Conservation (phyloP, 1,139 yeast genomes). For the Magnusiomyces tetraspermus region DNA sequence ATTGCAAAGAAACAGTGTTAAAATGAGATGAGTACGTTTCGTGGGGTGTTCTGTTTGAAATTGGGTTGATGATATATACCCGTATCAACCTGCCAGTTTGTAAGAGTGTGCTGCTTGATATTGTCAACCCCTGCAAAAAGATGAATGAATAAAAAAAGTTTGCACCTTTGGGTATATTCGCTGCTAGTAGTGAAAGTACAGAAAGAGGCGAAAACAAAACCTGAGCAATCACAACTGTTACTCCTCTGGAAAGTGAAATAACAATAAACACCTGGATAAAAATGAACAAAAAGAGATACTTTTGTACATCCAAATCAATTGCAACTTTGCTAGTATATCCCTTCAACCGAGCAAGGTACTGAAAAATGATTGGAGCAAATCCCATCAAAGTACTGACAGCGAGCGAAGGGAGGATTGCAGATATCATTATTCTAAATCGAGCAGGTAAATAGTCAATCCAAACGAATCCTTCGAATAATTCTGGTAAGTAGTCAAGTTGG, state of each 20-base stretch:
- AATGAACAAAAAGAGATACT: slow-evolving; percentile 60
- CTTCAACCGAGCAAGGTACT: slow-evolving; percentile 52
- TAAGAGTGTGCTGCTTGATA: slow-evolving; percentile 50
- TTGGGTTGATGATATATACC: slow-evolving; percentile 34
- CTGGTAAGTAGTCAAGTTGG: slow-evolving; percentile 54
- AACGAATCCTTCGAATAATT: slow-evolving; percentile 50
- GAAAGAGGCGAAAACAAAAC: slow-evolving; percentile 63
- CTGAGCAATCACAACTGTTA: slow-evolving; percentile 56
- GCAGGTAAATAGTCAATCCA: slow-evolving; percentile 58
- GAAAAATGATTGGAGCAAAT: slow-evolving; percentile 62
- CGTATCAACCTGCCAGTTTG: slow-evolving; percentile 43
- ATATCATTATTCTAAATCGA: slow-evolving; percentile 51
- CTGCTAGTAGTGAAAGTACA: slow-evolving; percentile 60
- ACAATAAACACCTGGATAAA: slow-evolving; percentile 78
- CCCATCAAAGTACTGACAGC: slow-evolving; percentile 60
- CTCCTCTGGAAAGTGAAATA: slow-evolving; percentile 75
- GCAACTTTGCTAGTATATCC: slow-evolving; percentile 59
- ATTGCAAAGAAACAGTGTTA: slow-evolving; percentile 40
- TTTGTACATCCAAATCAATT: slow-evolving; percentile 66
- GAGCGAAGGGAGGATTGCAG: slow-evolving; percentile 69
- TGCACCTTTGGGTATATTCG: slow-evolving; percentile 71
- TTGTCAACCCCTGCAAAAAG: slow-evolving; percentile 60
- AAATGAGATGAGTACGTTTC: slow-evolving; percentile 42
- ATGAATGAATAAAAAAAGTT: slow-evolving; percentile 71
- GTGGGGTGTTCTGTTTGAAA: slow-evolving; percentile 52